Percentiles rank a stretch among this genome's conserved stretches.
Evolutionary conservation across 2,329 filamentous ascomycete species (phyloP).

Genomic region (Metarhizium anisopliae): DNA sequence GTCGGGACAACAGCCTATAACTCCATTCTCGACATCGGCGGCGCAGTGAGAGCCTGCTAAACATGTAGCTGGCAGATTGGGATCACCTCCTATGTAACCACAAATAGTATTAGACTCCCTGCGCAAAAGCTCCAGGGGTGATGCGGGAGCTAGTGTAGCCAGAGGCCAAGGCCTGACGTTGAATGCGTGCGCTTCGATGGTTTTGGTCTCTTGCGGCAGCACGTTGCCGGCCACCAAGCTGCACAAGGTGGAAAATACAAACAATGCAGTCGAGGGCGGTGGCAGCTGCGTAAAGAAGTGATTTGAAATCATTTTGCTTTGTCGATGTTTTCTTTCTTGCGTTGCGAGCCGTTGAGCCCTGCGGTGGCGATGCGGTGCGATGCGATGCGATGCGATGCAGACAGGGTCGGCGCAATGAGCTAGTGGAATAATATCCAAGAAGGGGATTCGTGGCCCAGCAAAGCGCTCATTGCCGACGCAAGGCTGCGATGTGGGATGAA

Average conservation of each 20-base stretch:
- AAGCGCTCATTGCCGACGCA: not conserved
- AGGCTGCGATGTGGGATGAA: not conserved
- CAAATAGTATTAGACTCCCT: conserved; percentile 46
- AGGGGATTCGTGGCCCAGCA: not conserved
- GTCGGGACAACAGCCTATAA: conserved; percentile 50
- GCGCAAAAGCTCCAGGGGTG: conserved; percentile 26
- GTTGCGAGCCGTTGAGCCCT: not conserved
- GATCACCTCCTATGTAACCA: conserved; percentile 46
- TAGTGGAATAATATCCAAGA: not conserved
- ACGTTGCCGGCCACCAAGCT: conserved; percentile 25
- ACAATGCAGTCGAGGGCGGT: conserved; percentile 23
- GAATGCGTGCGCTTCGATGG: conserved; percentile 23
- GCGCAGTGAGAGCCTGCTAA: conserved; percentile 50
- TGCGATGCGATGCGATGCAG: not conserved
- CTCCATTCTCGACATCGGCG: conserved; percentile 36
- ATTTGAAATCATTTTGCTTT: conserved; percentile 16
- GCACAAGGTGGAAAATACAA: conserved; percentile 25
- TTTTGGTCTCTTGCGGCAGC: conserved; percentile 31
- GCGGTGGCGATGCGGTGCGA: not conserved
- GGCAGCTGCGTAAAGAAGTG: conserved; percentile 24
- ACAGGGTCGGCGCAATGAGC: not conserved
- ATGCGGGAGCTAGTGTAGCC: conserved; percentile 26
- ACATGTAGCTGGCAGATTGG: conserved; percentile 46
- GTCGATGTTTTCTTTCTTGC: conserved; percentile 2
- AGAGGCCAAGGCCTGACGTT: conserved; percentile 30